phyloP scores from a whole-genome alignment of 129 eudicot species.

The Saposhnikovia divaricata region DNA sequence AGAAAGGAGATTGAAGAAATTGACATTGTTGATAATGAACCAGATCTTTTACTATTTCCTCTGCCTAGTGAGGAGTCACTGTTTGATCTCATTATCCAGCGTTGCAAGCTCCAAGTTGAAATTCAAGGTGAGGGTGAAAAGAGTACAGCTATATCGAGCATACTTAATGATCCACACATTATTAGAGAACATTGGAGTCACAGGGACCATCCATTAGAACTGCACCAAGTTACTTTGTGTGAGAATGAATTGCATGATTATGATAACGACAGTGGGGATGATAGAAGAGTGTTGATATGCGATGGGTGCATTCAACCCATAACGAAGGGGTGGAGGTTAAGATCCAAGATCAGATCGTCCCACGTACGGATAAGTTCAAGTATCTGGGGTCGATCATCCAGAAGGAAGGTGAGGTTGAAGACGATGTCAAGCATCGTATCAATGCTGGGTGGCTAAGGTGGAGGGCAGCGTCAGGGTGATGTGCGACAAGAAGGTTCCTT shows the following conservation, averaged over 20 bases:
- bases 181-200: background rate
- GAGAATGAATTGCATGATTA: no score
- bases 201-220: background rate
- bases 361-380: no score
- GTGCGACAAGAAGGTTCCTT: no score
- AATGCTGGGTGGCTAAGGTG: no score
- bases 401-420: no score
- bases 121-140: background rate
- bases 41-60: background rate
- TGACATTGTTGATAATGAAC: background rate
- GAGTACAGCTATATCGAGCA: background rate
- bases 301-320: background rate
- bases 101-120: no score
- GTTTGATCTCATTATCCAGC: no score
- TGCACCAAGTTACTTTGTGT: background rate
- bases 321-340: no score
- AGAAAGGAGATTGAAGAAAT: background rate
- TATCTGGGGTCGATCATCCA: no score
- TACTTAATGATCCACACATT: background rate
- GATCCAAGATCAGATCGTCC: no score
- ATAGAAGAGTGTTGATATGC: background rate
- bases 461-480: no score
- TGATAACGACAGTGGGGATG: background rate
- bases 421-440: no score
- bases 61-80: background rate